These are phyloP conservation scores for Backusella tarrabulga DNA, from an alignment of 192 early-diverging fungal genomes.

Conservation along the genomic window DNA sequence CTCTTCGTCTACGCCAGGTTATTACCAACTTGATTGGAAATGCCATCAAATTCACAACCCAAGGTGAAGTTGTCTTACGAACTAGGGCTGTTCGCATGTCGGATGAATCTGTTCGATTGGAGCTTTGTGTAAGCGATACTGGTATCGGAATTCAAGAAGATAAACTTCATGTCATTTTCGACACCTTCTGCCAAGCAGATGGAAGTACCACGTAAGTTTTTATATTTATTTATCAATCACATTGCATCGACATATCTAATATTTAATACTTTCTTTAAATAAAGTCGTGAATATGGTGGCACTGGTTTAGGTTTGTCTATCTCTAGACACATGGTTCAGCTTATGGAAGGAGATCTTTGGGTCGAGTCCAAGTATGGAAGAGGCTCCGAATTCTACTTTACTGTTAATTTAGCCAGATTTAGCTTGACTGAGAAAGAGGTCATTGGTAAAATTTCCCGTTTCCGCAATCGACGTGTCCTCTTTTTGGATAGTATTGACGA, in stretches of 20 bases:
- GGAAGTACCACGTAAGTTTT: constrained; percentile 61
- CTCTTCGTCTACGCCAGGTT: constrained; percentile 64
- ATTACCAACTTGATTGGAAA: constrained; percentile 75
- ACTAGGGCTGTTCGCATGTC: constrained; percentile 10
- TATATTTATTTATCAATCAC: neutral
- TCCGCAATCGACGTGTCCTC: constrained; percentile 59
- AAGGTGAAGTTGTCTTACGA: constrained; percentile 31
- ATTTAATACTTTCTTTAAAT: neutral
- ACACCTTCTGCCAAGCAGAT: constrained; percentile 82
- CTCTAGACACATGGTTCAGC: constrained; percentile 68
- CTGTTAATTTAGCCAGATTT: constrained; percentile 52
- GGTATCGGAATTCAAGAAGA: constrained; percentile 84
- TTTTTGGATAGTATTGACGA: constrained; percentile 58
- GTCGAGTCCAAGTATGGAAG: constrained; percentile 68
- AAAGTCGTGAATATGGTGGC: constrained; percentile 74
- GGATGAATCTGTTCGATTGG: constrained; percentile 48
- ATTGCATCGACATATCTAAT: neutral
- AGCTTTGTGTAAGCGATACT: constrained; percentile 74
- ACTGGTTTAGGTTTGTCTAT: constrained; percentile 86
- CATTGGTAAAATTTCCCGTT: constrained; percentile 48
- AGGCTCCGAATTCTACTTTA: constrained; percentile 79
- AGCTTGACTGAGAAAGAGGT: constrained; percentile 37
- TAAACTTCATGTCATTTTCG: constrained; percentile 74
- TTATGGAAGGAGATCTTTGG: constrained; percentile 79
- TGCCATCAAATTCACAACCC: constrained; percentile 65